A percentile compares a stretch with the other conserved stretches of the same genome.
These are phyloP conservation scores for Dactylellina parvicollis DNA, from an alignment of 2,329 filamentous ascomycete species.

Conservation along the genomic window DNA sequence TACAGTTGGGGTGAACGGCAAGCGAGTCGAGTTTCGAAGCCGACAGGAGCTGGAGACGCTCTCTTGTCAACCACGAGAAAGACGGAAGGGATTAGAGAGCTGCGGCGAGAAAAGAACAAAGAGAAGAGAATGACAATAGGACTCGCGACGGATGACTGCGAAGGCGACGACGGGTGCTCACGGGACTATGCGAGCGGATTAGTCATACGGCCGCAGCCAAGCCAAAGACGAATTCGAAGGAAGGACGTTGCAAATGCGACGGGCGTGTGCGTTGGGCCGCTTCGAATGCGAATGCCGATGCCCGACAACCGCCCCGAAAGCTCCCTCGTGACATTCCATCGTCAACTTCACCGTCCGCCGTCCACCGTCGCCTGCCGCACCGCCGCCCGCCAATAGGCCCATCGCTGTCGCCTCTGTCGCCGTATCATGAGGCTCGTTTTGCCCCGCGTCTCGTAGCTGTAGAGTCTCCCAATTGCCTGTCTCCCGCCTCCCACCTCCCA, in stretches of 20 bases:
- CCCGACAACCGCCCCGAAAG: slow-evolving; percentile 1
- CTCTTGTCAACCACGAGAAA: too few relatives aligned
- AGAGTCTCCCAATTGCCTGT: slow-evolving; percentile 10
- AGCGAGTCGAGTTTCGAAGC: too few relatives aligned
- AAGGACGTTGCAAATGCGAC: background rate
- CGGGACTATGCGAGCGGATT: slow-evolving; percentile 28
- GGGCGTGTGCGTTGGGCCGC: background rate
- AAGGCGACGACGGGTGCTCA: slow-evolving; percentile 48
- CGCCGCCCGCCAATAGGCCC: background rate
- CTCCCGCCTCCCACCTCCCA: slow-evolving; percentile 9
- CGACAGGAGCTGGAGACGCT: too few relatives aligned
- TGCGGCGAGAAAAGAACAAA: slow-evolving; percentile 2
- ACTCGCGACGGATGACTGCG: slow-evolving; percentile 26
- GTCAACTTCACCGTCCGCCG: slow-evolving; percentile 5
- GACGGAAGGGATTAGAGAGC: too few relatives aligned
- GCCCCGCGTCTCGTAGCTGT: slow-evolving; percentile 35
- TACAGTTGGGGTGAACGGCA: too few relatives aligned
- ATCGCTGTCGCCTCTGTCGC: slow-evolving; percentile 12
- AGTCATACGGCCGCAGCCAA: slow-evolving; percentile 21
- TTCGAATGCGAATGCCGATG: background rate
- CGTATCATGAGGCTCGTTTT: slow-evolving; percentile 39
- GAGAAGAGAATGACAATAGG: slow-evolving; percentile 1
- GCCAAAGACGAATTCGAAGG: background rate
- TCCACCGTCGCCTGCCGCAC: too few relatives aligned
- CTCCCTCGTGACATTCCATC: slow-evolving; percentile 10